These are phyloP conservation scores for Erodium moschatum DNA, from an alignment of 441 rosid genomes.

Conservation along the genomic window DNA sequence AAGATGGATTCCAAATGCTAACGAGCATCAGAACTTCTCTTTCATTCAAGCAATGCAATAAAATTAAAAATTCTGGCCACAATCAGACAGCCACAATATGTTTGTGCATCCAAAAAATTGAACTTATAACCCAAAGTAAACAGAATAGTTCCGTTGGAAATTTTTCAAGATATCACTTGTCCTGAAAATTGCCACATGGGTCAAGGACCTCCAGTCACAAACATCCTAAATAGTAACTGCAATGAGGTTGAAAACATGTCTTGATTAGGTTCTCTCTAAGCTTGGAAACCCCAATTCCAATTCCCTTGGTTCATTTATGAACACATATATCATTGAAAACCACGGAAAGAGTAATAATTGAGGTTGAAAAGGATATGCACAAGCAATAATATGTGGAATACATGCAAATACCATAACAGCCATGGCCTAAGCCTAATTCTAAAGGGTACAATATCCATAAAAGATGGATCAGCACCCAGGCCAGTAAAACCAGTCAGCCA, in stretches of 20 bases:
- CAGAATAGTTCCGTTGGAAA: too few relatives aligned
- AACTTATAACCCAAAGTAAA: too few relatives aligned
- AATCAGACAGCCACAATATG: background rate
- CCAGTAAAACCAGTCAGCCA: background rate
- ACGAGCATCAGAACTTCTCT: conserved; percentile 18
- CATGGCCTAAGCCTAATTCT: background rate
- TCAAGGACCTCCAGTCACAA: too few relatives aligned
- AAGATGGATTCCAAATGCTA: conserved; percentile 16
- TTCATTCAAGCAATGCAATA: conserved; percentile 9
- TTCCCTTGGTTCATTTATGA: too few relatives aligned
- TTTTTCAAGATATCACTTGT: too few relatives aligned
- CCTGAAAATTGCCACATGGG: too few relatives aligned
- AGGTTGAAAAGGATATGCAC: background rate
- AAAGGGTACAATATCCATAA: background rate
- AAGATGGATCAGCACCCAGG: background rate
- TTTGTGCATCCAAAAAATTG: too few relatives aligned
- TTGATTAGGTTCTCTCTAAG: background rate
- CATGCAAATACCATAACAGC: background rate
- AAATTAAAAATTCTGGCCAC: background rate
- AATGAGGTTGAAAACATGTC: background rate
- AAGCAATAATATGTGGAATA: background rate
- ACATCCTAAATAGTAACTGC: background rate
- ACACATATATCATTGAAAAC: too few relatives aligned
- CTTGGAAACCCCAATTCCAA: background rate
- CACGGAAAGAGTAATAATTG: background rate